Percentiles rank a stretch among this genome's conserved stretches.
Conservation (phyloP, 1,284 basidiomycete species). For the Cryptococcus sp. region DNA sequence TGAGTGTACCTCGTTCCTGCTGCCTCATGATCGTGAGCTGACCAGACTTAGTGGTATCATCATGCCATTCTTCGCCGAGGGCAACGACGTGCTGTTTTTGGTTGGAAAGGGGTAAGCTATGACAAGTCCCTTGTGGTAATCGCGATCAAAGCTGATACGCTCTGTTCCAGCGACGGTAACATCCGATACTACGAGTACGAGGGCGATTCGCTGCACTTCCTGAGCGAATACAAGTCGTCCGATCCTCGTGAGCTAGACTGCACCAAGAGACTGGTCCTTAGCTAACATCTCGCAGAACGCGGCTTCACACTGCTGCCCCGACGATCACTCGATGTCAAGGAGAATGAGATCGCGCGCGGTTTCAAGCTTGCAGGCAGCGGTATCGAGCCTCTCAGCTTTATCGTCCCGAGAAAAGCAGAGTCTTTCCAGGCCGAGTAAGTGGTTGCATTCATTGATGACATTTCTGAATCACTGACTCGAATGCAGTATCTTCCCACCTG, state of each 20-base stretch:
- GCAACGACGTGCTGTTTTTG: conserved; percentile 88
- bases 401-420: conserved; percentile 77
- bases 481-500: conserved; percentile 88
- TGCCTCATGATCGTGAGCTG: neutral
- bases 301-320: conserved; percentile 96
- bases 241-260: conserved; percentile 63
- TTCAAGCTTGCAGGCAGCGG: conserved; percentile 80
- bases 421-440: conserved; percentile 53
- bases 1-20: conserved; percentile 20
- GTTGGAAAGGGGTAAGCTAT: conserved; percentile 61
- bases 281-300: conserved; percentile 62
- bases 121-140: conserved; percentile 26
- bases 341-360: conserved; percentile 93
- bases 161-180: conserved; percentile 74
- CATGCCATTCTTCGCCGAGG: conserved; percentile 96
- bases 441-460: no score
- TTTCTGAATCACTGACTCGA: no score
- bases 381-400: conserved; percentile 89
- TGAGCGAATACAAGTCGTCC: conserved; percentile 84
- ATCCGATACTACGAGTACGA: conserved; percentile 96
- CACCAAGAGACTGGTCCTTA: neutral
- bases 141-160: conserved; percentile 2
- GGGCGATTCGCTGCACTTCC: conserved; percentile 73
- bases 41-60: conserved; percentile 66
- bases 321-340: conserved; percentile 78